Conservation (phyloP, 805 yeast species). For the Tetrapisispora pingtungensis region DNA sequence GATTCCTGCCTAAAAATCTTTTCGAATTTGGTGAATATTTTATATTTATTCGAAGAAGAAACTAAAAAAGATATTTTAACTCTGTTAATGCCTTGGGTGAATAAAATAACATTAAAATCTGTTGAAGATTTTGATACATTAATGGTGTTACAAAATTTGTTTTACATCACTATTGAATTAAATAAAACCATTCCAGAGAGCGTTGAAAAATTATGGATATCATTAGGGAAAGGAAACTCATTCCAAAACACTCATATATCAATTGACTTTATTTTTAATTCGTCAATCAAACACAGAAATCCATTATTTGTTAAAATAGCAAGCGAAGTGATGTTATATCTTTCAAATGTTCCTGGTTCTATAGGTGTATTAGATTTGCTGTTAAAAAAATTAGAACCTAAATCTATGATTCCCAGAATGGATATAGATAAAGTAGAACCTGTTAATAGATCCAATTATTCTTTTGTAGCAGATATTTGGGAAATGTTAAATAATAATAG, state of each 20-base stretch:
- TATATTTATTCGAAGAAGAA: constrained; percentile 44
- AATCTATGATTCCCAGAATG: constrained; percentile 75
- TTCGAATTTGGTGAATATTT: constrained; percentile 65
- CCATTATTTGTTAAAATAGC: constrained; percentile 68
- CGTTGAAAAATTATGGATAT: constrained; percentile 92
- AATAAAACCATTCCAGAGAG: constrained; percentile 71
- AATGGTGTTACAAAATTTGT: constrained; percentile 71
- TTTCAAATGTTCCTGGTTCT: constrained; percentile 47
- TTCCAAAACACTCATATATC: constrained; percentile 62
- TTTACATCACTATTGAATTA: constrained; percentile 75
- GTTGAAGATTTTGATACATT: constrained; percentile 37
- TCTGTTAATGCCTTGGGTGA: constrained; percentile 87
- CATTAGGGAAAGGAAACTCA: constrained; percentile 69
- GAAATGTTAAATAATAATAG: constrained; percentile 43
- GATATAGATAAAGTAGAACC: constrained; percentile 30
- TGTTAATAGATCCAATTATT: constrained; percentile 37
- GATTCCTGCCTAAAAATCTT: constrained; percentile 50
- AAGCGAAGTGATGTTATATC: constrained; percentile 69
- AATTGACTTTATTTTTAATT: constrained; percentile 55
- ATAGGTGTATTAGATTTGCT: constrained; percentile 49
- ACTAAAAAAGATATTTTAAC: constrained; percentile 72
- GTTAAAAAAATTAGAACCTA: constrained; percentile 66
- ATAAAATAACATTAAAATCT: constrained; percentile 54
- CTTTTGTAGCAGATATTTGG: constrained; percentile 69
- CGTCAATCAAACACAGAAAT: constrained; percentile 60